Base-by-base conservation (phyloP, 495 filamentous ascomycete genomes). In the Pseudoneurospora amorphoporcata region DNA sequence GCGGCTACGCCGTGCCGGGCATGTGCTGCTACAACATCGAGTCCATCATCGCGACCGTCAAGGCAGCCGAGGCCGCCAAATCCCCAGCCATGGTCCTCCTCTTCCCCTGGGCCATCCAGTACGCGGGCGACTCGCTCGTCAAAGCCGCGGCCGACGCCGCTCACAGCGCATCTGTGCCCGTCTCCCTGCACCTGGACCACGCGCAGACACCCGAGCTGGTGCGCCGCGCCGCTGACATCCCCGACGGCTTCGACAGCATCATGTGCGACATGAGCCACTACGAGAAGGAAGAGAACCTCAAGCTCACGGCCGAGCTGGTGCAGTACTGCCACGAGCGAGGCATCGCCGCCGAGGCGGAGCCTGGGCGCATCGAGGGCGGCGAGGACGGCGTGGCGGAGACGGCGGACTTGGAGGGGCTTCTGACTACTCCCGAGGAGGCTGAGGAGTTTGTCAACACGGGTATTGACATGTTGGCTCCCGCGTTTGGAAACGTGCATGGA, bases 11-110 rank as follows among this genome's bases (percentile, higher is more conserved):
- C 75, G 86, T 94, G 23, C 88, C 91, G 2, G 91, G 88, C 73
- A 91, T 93, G 88, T 93, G 90, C 83, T 91, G 88, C 85, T 96
- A 96, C 88, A 94, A 94, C 84, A 86, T 93, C 77, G 92, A 94
- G 84, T 89, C 89, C 76, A 91, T 94, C 80, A 87, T 94, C 68
- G 93, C 92, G 35, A 90, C 90, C 1, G 90, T 96, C 71, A 88
- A 87, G 75, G 93, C 92, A 5, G 93, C 92, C 71, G 91, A 93
- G 82, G 84, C 87, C 39, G 91, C 92, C 69, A 82, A 83, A 70
- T 92, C 91, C 0, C 91, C 93, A 0, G 89, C 91, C 72, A 92
- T 94, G 88, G 88, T 96, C 77, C 89, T 92, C 40, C 90, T 96
- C 80, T 95, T 96, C 83, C 93, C 93, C 70, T 96, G 93, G 93